phyloP scores from a whole-genome alignment of 2,329 filamentous ascomycete species.

The Ambrosiella beaveri region DNA sequence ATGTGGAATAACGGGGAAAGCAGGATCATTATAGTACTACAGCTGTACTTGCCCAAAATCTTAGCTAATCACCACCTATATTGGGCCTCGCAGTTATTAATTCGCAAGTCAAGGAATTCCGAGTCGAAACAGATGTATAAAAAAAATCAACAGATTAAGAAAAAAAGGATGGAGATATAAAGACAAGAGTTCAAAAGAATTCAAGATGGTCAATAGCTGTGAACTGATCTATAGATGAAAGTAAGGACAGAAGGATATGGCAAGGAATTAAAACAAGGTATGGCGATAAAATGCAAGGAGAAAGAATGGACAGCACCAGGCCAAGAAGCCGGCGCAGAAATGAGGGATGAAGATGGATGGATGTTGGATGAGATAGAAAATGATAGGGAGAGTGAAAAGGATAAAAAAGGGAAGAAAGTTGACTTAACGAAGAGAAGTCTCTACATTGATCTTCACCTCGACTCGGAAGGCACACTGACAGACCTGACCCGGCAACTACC shows the following conservation, averaged over 20 bases:
- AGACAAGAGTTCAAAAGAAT: too few relatives aligned
- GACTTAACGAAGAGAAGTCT: background rate
- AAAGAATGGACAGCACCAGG: constrained; percentile 3
- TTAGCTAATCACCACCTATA: background rate
- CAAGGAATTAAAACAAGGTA: background rate
- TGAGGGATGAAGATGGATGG: constrained; percentile 1
- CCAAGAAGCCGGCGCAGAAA: background rate
- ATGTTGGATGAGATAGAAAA: background rate
- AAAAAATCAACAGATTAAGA: too few relatives aligned
- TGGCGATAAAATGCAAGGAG: constrained; percentile 3
- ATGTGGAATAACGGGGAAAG: constrained; percentile 7
- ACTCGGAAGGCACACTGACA: too few relatives aligned
- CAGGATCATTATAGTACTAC: constrained; percentile 8
- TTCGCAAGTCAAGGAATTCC: too few relatives aligned
- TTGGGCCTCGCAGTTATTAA: background rate
- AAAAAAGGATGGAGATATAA: too few relatives aligned
- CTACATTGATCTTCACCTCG: too few relatives aligned
- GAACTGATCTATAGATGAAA: too few relatives aligned
- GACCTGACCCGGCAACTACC: too few relatives aligned
- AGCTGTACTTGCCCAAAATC: background rate
- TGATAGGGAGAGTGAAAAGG: background rate
- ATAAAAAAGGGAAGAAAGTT: constrained; percentile 1
- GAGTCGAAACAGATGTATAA: too few relatives aligned
- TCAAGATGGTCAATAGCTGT: too few relatives aligned
- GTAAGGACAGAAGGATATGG: background rate